Conservation (phyloP, 2,329 filamentous ascomycete genomes). For the Penicillium carneum region DNA sequence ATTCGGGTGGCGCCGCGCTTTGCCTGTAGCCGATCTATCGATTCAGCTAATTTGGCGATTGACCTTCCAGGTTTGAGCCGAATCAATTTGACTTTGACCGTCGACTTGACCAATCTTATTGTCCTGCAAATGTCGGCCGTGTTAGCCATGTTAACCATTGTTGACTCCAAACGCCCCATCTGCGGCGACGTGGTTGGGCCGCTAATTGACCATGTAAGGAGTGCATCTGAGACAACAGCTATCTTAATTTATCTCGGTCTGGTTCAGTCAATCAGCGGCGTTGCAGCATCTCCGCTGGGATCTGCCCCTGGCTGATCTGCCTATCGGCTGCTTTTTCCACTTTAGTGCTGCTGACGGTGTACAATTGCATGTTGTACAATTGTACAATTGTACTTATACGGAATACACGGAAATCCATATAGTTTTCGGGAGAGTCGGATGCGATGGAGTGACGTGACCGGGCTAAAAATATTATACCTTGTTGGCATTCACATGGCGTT, state of each 20-base stretch:
- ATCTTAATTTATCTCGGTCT: slow-evolving; percentile 17
- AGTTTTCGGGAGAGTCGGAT: slow-evolving; percentile 2
- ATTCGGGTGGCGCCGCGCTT: slow-evolving; percentile 16
- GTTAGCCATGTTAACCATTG: slow-evolving; percentile 22
- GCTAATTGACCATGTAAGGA: slow-evolving; percentile 29
- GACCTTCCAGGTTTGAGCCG: not conserved
- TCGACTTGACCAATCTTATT: slow-evolving; percentile 1
- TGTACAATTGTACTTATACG: not conserved
- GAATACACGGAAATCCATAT: no score
- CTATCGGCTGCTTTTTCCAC: slow-evolving; percentile 15
- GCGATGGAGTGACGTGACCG: slow-evolving; percentile 11
- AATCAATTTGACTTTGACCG: not conserved
- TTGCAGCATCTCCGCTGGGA: slow-evolving; percentile 11
- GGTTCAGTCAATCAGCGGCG: slow-evolving; percentile 22
- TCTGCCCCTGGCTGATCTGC: slow-evolving; percentile 7
- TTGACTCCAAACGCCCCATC: slow-evolving; percentile 19
- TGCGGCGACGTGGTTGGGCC: slow-evolving; percentile 27
- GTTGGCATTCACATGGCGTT: not conserved
- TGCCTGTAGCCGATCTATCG: slow-evolving; percentile 16
- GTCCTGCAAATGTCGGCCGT: slow-evolving; percentile 8
- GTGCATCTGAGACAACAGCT: slow-evolving; percentile 30
- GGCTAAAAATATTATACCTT: not conserved
- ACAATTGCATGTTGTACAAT: not conserved
- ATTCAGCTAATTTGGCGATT: not conserved
- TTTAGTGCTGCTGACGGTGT: not conserved